A percentile compares a stretch with the other conserved stretches of the same genome.
Conservation (phyloP, 805 yeast species). For the Cyberlindnera mississippiensis region DNA sequence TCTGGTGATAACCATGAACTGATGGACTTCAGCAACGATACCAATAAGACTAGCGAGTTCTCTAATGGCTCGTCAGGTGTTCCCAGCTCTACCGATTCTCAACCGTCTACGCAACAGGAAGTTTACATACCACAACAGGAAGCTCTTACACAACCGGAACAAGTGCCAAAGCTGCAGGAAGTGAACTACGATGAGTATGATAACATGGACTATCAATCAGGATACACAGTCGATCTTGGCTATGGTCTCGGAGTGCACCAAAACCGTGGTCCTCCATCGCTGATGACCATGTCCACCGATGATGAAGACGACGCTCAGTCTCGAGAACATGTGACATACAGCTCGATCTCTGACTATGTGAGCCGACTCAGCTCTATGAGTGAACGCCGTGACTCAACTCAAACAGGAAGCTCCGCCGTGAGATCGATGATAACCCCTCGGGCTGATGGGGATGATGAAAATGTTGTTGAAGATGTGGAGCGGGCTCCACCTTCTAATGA, state of each 20-base stretch:
- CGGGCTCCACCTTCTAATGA: too few species aligned
- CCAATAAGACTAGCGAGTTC: too few species aligned
- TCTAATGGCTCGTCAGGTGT: too few species aligned
- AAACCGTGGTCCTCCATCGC: conserved; percentile 27
- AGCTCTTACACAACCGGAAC: background rate
- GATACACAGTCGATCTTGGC: conserved; percentile 24
- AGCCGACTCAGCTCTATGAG: conserved; percentile 17
- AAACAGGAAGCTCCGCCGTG: too few species aligned
- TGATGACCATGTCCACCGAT: conserved; percentile 20
- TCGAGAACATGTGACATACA: conserved; percentile 3
- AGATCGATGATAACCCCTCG: too few species aligned
- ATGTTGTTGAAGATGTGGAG: too few species aligned
- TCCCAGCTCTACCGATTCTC: too few species aligned
- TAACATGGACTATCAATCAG: conserved; percentile 8
- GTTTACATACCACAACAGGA: background rate
- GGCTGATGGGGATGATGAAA: too few species aligned
- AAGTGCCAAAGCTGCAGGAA: too few species aligned
- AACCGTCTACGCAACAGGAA: conserved; percentile 1
- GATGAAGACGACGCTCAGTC: conserved; percentile 15
- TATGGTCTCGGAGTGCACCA: conserved; percentile 23
- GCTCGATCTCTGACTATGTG: conserved; percentile 22
- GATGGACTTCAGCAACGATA: too few species aligned
- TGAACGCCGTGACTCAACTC: too few species aligned
- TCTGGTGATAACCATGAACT: background rate
- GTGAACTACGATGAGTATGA: background rate